These are phyloP conservation scores for Lathyrus tuberosus DNA, from an alignment of 306 rosid species.

Conservation along the genomic window DNA sequence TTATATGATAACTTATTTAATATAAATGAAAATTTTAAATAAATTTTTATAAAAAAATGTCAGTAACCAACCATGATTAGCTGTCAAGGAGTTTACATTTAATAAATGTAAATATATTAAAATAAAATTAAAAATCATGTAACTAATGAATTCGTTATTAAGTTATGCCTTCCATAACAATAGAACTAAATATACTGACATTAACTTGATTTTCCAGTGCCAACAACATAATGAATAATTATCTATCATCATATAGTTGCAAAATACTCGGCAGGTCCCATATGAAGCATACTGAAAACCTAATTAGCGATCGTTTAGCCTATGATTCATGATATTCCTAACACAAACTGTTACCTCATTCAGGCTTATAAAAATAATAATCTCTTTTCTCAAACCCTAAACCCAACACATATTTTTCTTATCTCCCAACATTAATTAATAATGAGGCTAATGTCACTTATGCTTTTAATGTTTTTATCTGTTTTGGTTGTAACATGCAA, in stretches of 20 bases:
- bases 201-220: constrained; percentile 31
- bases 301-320: constrained; percentile 13
- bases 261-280: not conserved
- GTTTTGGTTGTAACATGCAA: not conserved
- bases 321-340: constrained; percentile 12
- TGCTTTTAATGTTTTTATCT: not conserved
- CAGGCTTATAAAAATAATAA: not conserved
- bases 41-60: no score
- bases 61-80: no score
- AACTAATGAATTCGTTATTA: not conserved
- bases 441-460: not conserved
- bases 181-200: not conserved
- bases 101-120: no score
- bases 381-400: not conserved
- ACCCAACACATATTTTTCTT: not conserved
- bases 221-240: not conserved
- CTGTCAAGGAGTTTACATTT: no score
- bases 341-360: not conserved
- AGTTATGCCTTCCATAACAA: not conserved
- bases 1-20: no score
- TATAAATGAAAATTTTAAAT: no score
- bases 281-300: constrained; percentile 38
- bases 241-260: not conserved
- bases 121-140: no score
- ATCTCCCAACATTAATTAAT: constrained; percentile 1